These are phyloP conservation scores for Sporothrix luriei DNA, from an alignment of 2,329 filamentous ascomycete genomes.

Conservation along the genomic window DNA sequence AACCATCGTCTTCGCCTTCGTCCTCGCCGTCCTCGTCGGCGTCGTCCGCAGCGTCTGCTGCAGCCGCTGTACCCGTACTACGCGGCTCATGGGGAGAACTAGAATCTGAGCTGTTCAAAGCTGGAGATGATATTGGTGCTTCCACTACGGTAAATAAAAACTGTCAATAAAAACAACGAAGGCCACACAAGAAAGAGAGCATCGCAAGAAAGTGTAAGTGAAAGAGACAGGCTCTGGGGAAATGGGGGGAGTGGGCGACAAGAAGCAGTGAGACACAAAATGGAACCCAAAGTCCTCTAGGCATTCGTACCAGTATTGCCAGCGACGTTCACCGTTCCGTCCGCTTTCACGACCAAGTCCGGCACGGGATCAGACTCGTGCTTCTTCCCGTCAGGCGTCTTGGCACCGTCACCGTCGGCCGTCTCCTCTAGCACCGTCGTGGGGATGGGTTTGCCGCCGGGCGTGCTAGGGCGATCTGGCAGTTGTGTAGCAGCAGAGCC, in stretches of 20 bases:
- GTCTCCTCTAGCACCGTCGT: constrained; percentile 59
- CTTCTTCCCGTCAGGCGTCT: constrained; percentile 51
- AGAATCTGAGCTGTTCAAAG: constrained; percentile 40
- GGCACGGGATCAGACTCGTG: constrained; percentile 57
- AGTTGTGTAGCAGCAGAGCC: not conserved
- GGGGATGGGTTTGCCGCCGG: constrained; percentile 50
- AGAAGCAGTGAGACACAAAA: constrained; percentile 33
- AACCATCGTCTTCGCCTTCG: constrained; percentile 49
- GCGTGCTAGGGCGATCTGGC: constrained; percentile 38
- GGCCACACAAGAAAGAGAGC: not conserved
- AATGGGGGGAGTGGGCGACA: constrained; percentile 15
- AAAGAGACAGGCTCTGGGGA: not conserved
- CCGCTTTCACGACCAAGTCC: constrained; percentile 54
- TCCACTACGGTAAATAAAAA: constrained; percentile 42
- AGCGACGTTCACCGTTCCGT: constrained; percentile 46
- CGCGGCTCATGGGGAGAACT: constrained; percentile 39
- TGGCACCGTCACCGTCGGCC: constrained; percentile 49
- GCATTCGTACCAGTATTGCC: constrained; percentile 45
- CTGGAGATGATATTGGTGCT: constrained; percentile 44
- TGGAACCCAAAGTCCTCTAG: constrained; percentile 39
- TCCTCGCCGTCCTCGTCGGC: constrained; percentile 44
- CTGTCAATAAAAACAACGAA: constrained; percentile 40
- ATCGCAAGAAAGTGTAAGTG: not conserved
- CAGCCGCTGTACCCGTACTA: constrained; percentile 38
- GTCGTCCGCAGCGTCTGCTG: constrained; percentile 39